Base-by-base conservation (phyloP, 345 rosid species). In the Capsella bursapastoris region DNA sequence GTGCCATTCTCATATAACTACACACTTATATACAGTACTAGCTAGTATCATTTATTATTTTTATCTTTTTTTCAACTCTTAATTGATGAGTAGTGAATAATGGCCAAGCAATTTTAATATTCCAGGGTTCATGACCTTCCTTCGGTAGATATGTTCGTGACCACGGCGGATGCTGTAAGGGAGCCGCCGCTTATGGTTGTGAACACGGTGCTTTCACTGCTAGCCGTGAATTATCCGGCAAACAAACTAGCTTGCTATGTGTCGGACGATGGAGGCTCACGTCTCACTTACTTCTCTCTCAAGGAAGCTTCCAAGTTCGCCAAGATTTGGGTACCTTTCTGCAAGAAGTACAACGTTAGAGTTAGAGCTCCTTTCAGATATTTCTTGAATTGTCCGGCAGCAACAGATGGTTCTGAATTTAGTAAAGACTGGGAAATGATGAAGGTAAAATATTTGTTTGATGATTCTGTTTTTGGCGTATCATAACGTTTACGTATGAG, bases 321-420 rank as follows among this genome's bases (percentile, higher is more conserved):
- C 1, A 81, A 80, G 84, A 77, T 76, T 38, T 92, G 96, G 96
- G 90, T 88, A 37, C 91, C 91, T 0, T 92, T 92, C 76, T 89
- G 96, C 71, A 78, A 81, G 71, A 85, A 85, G 76, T 75, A 88
- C 32, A 79, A 62, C 1, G 57, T 90, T 71, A 78, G 49, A 67
- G 75, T 82, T 35, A 78, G 95, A 81, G 92, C 95, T 68, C 96
- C 95, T 4, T 90, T 88, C 47, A 84, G 88, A 43, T 92, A 84
- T 72, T 90, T 92, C 59, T 14, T 57, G 16, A 74, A 31, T 5
- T 65, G 47, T 13, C 76, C 28, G 11, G 22, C 0, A 3, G 0
- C 3, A 12, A 7, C 37, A 57, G 59, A 69, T 4, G 45, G 51
- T 56, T 74, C 85, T 0, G 87, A 84, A 35, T 90, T 90, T 81